Evolutionary conservation across 2,329 filamentous ascomycete species (phyloP), one percentile per base, ranked within the genome.

Genomic region (Pseudocercospora macadamiae): DNA sequence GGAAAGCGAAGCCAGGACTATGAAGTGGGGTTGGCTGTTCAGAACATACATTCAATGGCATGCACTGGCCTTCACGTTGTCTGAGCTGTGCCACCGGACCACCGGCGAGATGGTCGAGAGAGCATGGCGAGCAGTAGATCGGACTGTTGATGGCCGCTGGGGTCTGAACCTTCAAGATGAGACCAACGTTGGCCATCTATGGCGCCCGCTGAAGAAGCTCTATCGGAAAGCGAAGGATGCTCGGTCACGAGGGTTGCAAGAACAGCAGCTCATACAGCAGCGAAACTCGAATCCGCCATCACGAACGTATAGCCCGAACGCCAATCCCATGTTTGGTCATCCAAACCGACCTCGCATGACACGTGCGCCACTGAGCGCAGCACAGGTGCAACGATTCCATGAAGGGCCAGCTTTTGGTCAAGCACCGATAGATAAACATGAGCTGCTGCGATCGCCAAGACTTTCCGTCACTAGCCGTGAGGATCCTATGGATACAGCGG

Each of bases 11-110:
- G 77, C 80, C 32, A 77, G 81, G 10, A 87, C 83, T 0, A 77
- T 80, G 66, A 83, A 85, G 67, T 89, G 86, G 86, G 79, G 82
- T 36, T 89, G 86, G 86, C 76, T 87, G 0, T 87, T 87, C 75
- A 77, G 79, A 19, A 86, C 84, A 1, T 86, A 87, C 57, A 82
- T 86, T 64, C 86, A 88, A 67, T 88, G 85, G 85, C 84, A 87
- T 67, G 82, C 84, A 2, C 77, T 87, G 34, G 84, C 84, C 0
- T 87, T 86, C 66, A 77, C 86, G 3, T 75, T 87, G 6, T 82
- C 82, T 1, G 83, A 87, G 64, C 75, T 87, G 0, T 86, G 83
- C 64, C 77, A 82, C 12, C 80, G 83, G 21, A 83, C 82, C 4
- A 78, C 77, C 26, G 84, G 84, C 21, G 80, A 82, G 19, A 73